A percentile compares a stretch with the other conserved stretches of the same genome.
phyloP scores from a whole-genome alignment of 108 stramenopile genomes.

The Epithemia pelagica region DNA sequence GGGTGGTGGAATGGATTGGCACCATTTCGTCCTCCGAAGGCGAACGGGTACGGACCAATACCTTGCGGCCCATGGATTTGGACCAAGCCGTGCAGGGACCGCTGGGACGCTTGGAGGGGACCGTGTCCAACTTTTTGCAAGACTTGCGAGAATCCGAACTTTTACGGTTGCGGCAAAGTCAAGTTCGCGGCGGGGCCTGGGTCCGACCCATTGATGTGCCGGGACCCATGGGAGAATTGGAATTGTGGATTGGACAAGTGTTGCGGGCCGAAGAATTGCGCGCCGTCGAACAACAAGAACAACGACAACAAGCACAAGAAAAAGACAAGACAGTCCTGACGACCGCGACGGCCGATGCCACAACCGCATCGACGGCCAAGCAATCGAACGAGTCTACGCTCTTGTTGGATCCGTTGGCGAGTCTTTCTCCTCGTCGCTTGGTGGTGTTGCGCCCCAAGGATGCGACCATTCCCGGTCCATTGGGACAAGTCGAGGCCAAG shows the following conservation, averaged over 20 bases:
- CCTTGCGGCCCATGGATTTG: conserved; percentile 71
- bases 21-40: conserved; percentile 53
- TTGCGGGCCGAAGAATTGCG: conserved; percentile 56
- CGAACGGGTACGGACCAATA: conserved; percentile 40
- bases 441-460: conserved; percentile 63
- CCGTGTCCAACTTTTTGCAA: conserved; percentile 44
- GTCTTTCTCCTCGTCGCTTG: neutral
- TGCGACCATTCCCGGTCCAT: conserved; percentile 44
- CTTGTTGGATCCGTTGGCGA: neutral
- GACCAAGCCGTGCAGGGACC: conserved; percentile 54
- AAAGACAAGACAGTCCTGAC: neutral
- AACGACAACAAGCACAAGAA: neutral
- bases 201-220: conserved; percentile 79
- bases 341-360: neutral
- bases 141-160: conserved; percentile 55
- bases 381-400: conserved; percentile 7
- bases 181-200: conserved; percentile 40
- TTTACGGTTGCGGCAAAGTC: conserved; percentile 46
- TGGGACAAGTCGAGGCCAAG: conserved; percentile 63
- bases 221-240: conserved; percentile 75
- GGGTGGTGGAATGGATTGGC: conserved; percentile 49
- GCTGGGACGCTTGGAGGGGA: conserved; percentile 57
- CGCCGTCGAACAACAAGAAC: conserved; percentile 23
- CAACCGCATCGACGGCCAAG: neutral
- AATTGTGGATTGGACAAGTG: conserved; percentile 48